Evolutionary conservation across 176 grass and related monocot genomes (phyloP).

Genomic region (Tuctoria greenei): DNA sequence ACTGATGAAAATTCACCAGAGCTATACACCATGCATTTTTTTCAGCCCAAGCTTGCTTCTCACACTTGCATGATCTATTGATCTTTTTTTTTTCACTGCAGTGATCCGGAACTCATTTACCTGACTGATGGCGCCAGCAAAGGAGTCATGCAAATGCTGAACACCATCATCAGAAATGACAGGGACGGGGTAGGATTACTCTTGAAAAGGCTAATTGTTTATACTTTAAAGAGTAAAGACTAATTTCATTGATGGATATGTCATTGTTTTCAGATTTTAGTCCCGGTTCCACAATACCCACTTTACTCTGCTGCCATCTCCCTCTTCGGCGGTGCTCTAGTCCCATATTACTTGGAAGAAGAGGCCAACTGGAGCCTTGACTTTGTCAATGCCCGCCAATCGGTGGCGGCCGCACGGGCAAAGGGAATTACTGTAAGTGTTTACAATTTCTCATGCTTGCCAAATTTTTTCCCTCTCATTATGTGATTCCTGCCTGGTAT

Average conservation of each 20-base stretch:
- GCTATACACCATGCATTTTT: constrained; percentile 9
- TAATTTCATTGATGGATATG: background rate
- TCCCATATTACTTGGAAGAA: constrained; percentile 95
- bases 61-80: background rate
- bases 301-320: constrained; percentile 96
- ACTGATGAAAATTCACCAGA: constrained; percentile 1
- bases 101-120: constrained; percentile 95
- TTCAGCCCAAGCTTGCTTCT: background rate
- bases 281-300: constrained; percentile 97
- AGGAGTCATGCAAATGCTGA: constrained; percentile 95
- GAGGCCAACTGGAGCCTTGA: constrained; percentile 95
- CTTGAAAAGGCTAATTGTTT: constrained; percentile 17
- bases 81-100: constrained; percentile 34
- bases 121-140: constrained; percentile 96
- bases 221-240: background rate
- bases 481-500: background rate
- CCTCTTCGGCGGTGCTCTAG: constrained; percentile 80
- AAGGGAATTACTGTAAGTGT: constrained; percentile 86
- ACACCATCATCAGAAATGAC: constrained; percentile 74
- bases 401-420: constrained; percentile 62
- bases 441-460: background rate
- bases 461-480: constrained; percentile 19
- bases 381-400: constrained; percentile 54
- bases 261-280: constrained; percentile 72
- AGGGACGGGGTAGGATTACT: constrained; percentile 71